Base-by-base conservation (phyloP, 495 filamentous ascomycete species). In the Penicillium roqueforti region DNA sequence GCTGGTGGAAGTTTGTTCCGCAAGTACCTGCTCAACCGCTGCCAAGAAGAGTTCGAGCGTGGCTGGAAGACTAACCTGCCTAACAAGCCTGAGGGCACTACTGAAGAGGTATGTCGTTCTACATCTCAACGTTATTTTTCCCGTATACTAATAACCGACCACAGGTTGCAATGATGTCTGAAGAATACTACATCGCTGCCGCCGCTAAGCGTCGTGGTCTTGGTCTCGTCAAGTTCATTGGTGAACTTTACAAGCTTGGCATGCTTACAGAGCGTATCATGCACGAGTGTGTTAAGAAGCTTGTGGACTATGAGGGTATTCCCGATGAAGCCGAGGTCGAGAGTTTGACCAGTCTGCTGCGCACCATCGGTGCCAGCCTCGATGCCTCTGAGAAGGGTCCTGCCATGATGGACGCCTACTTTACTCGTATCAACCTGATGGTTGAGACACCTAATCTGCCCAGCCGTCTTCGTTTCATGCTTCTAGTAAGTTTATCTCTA, bases 261-360 rank as follows among this genome's bases (percentile, higher is more conserved):
- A 99, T 99, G 93, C 81, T 99, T 71, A 99, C 93, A 43, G 88
- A 96, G 68, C 89, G 91, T 71, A 97, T 98, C 76, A 98, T 99
- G 93, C 95, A 97, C 76, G 91, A 97, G 75, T 99, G 93, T 80
- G 89, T 97, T 11, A 85, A 88, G 78, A 96, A 96, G 72, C 79
- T 97, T 48, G 89, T 97, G 48, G 92, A 99, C 71, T 97, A 95
- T 71, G 84, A 92, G 60, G 95, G 91, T 53, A 70, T 89, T 55
- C 93, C 93, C 16, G 93, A 99, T 62, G 93, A 97, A 70, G 88
- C 91, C 22, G 92, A 96, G 63, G 87, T 97, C 18, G 93, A 99
- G 79, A 92, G 87, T 63, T 83, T 99, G 69, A 88, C 85, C 56
- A 96, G 92, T 70, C 81, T 99, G 29, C 79, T 99, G 34, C 85